Conservation (phyloP, 108 stramenopile genomes). For the Cyclotella choctawhatcheeana region DNA sequence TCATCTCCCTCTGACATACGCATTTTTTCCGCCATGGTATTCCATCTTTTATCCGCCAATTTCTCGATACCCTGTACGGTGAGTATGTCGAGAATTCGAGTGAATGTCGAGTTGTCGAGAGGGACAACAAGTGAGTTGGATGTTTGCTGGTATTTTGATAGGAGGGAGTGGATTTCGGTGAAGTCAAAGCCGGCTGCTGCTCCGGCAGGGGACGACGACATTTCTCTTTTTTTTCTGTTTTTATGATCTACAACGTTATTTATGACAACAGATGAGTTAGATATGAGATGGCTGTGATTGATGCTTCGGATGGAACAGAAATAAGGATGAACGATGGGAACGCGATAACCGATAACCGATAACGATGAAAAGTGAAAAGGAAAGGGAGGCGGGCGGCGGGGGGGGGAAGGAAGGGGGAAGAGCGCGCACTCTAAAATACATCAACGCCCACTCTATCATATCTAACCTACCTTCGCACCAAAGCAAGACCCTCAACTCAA, state of each 20-base stretch:
- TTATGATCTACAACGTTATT: neutral
- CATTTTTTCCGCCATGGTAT: neutral
- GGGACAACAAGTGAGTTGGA: neutral
- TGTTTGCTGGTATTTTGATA: neutral
- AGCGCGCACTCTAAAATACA: too few relatives aligned
- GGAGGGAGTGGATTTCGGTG: constrained; percentile 1
- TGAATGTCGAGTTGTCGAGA: neutral
- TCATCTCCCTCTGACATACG: neutral
- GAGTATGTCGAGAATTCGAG: constrained; percentile 4
- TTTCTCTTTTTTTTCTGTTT: neutral
- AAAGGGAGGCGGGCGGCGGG: too few relatives aligned
- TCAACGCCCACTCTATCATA: too few relatives aligned
- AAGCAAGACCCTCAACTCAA: too few relatives aligned
- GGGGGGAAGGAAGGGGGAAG: too few relatives aligned
- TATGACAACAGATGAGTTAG: neutral
- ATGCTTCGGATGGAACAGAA: too few relatives aligned
- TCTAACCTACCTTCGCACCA: too few relatives aligned
- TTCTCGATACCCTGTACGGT: constrained; percentile 4
- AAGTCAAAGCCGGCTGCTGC: neutral
- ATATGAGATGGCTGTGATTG: too few relatives aligned
- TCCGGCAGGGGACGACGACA: neutral
- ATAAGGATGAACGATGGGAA: too few relatives aligned
- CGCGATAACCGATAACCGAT: too few relatives aligned
- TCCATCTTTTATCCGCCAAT: neutral
- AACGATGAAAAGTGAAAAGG: too few relatives aligned